These are phyloP conservation scores for Annona squamosa DNA, from an alignment of 164 flowering plant species.

Conservation along the genomic window DNA sequence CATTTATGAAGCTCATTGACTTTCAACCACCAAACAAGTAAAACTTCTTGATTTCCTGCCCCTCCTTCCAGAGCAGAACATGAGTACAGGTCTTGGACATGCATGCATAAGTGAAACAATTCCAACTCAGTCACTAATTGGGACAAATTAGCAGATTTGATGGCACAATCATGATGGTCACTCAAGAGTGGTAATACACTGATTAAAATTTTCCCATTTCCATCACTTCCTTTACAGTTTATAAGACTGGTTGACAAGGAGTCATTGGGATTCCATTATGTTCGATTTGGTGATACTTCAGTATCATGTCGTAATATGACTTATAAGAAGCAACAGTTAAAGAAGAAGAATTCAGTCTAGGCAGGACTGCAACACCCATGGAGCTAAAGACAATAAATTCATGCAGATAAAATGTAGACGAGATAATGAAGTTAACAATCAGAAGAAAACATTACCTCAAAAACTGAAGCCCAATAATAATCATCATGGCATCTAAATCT, in stretches of 20 bases:
- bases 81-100: neutral
- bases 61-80: neutral
- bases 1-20: too few species aligned
- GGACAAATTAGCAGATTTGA: neutral
- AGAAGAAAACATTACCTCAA: slow-evolving; percentile 40
- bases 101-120: neutral
- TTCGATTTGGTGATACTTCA: neutral
- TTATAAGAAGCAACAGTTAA: neutral
- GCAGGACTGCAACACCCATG: neutral
- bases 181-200: neutral
- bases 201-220: neutral
- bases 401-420: neutral
- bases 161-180: neutral
- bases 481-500: slow-evolving; percentile 80
- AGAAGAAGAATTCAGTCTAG: neutral
- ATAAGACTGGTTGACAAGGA: neutral
- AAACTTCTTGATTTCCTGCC: neutral
- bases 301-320: neutral
- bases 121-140: neutral
- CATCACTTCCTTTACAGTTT: neutral
- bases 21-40: neutral
- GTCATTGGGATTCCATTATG: neutral
- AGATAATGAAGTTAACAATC: neutral
- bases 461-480: slow-evolving; percentile 94
- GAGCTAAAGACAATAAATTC: neutral